phyloP scores from a whole-genome alignment of 2,329 filamentous ascomycete genomes.

The Hypoxylon sp. region DNA sequence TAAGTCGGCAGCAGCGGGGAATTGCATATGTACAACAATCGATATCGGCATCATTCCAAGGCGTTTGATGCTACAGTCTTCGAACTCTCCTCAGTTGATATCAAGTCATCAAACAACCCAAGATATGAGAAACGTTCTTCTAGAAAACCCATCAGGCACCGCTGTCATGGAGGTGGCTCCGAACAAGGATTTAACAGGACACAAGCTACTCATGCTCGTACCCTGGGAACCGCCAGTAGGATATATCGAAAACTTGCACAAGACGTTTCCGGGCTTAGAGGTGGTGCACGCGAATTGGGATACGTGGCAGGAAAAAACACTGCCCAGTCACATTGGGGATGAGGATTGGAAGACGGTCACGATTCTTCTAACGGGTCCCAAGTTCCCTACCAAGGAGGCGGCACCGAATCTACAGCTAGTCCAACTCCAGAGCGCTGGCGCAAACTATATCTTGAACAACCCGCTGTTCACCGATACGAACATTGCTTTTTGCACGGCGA shows the following conservation, averaged over 20 bases:
- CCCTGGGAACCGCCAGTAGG: slow-evolving; percentile 53
- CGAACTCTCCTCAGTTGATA: neutral
- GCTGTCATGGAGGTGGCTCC: slow-evolving; percentile 24
- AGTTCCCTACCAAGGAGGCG: slow-evolving; percentile 60
- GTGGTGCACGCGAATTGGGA: slow-evolving; percentile 56
- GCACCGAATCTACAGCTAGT: slow-evolving; percentile 67
- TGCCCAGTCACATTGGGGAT: slow-evolving; percentile 51
- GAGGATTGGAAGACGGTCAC: slow-evolving; percentile 66
- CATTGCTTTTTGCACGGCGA: slow-evolving; percentile 68
- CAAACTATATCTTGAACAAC: slow-evolving; percentile 63
- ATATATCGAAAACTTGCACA: slow-evolving; percentile 57
- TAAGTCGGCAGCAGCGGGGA: slow-evolving; percentile 40
- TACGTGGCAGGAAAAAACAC: slow-evolving; percentile 45
- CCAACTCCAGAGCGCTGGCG: slow-evolving; percentile 69
- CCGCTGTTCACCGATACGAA: slow-evolving; percentile 67
- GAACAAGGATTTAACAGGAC: slow-evolving; percentile 59
- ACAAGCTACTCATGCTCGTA: slow-evolving; percentile 63
- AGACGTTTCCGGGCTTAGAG: slow-evolving; percentile 62
- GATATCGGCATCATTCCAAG: slow-evolving; percentile 11
- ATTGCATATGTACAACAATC: slow-evolving; percentile 13
- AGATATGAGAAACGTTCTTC: slow-evolving; percentile 39
- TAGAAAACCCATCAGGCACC: slow-evolving; percentile 37
- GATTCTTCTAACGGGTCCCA: slow-evolving; percentile 61
- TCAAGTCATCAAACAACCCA: neutral
- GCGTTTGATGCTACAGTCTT: neutral